Evolutionary conservation across 495 filamentous ascomycete species (phyloP).

Genomic region (Pseudoneurospora amorphoporcata): DNA sequence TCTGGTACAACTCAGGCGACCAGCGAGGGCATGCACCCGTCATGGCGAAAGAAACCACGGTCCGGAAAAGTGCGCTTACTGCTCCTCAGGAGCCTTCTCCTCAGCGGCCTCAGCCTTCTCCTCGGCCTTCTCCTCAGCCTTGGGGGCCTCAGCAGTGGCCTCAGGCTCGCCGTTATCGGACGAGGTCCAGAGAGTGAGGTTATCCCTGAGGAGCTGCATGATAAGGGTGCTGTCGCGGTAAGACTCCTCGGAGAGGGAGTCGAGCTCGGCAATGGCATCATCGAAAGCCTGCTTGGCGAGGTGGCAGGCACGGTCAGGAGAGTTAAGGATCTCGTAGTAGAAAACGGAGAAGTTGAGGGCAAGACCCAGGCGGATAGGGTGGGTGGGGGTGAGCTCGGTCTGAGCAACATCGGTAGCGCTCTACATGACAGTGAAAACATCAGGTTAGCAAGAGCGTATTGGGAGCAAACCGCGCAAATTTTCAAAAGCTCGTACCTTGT

Average conservation of each 20-base stretch:
- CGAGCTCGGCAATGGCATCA: conserved; percentile 97
- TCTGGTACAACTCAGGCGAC: conserved; percentile 2
- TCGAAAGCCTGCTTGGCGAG: conserved; percentile 99
- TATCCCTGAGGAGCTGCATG: conserved; percentile 99
- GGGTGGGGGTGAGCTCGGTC: conserved; percentile 93
- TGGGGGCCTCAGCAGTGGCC: conserved; percentile 47
- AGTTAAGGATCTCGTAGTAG: conserved; percentile 99
- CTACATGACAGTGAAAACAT: conserved; percentile 30
- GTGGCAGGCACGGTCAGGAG: conserved; percentile 96
- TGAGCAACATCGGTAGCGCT: conserved; percentile 97
- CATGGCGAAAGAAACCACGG: conserved; percentile 7
- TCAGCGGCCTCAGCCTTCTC: conserved; percentile 45
- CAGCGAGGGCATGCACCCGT: conserved; percentile 3
- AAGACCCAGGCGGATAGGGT: conserved; percentile 96
- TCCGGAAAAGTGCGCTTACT: conserved; percentile 12
- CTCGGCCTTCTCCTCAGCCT: conserved; percentile 52
- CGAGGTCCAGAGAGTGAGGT: conserved; percentile 98
- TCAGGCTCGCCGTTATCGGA: conserved; percentile 85
- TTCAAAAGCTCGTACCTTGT: conserved; percentile 62
- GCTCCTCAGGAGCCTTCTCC: conserved; percentile 36
- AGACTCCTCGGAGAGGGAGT: conserved; percentile 96
- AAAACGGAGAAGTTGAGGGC: conserved; percentile 99
- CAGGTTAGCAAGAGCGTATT: conserved; percentile 1
- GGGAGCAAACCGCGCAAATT: neutral
- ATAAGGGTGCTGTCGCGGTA: conserved; percentile 99